phyloP scores from a whole-genome alignment of 176 grass and related monocot genomes.

The Calamus simplicifolius region DNA sequence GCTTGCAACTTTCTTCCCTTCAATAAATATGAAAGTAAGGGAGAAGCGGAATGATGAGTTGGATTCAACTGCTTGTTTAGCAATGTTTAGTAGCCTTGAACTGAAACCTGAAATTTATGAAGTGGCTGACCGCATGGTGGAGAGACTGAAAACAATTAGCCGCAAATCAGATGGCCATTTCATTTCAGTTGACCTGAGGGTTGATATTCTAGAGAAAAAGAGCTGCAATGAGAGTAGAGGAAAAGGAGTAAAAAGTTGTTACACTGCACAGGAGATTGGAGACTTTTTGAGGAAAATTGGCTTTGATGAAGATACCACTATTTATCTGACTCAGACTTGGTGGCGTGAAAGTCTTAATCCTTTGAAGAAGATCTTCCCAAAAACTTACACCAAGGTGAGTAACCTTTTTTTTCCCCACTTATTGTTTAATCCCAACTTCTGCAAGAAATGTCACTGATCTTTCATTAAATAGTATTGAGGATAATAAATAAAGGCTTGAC shows the following conservation, averaged over 20 bases:
- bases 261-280: slow-evolving; percentile 53
- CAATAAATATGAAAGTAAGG: slow-evolving; percentile 53
- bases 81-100: slow-evolving; percentile 67
- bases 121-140: slow-evolving; percentile 59
- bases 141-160: slow-evolving; percentile 56
- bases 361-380: slow-evolving; percentile 57
- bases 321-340: slow-evolving; percentile 79
- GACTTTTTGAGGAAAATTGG: slow-evolving; percentile 59
- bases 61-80: slow-evolving; percentile 60
- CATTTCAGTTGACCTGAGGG: slow-evolving; percentile 47
- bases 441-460: no score
- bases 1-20: slow-evolving; percentile 55
- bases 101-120: slow-evolving; percentile 48
- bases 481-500: no score
- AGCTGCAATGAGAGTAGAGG: slow-evolving; percentile 43
- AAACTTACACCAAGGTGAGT: slow-evolving; percentile 81
- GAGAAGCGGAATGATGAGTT: slow-evolving; percentile 46
- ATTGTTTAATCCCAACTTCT: no score
- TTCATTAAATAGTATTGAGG: no score
- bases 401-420: background rate
- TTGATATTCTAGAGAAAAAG: slow-evolving; percentile 64
- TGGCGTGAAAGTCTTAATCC: slow-evolving; percentile 56
- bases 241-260: slow-evolving; percentile 56
- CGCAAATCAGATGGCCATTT: slow-evolving; percentile 42
- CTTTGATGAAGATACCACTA: slow-evolving; percentile 46